Percentiles rank a stretch among this genome's conserved stretches.
phyloP scores from a whole-genome alignment of 345 rosid species.

The Capsella bursapastoris region DNA sequence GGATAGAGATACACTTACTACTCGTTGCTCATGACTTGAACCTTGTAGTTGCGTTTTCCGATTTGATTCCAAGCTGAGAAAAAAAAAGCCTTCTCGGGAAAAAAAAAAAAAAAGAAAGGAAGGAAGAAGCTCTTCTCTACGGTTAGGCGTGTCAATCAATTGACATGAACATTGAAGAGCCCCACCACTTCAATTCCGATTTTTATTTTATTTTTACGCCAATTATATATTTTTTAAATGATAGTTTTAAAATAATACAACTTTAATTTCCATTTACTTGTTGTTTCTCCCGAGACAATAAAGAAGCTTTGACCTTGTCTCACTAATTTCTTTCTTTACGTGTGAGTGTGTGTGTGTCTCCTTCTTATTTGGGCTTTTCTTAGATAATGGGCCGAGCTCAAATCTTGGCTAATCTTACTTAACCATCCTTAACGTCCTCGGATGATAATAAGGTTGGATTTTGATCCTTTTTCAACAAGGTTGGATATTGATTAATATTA shows the following conservation, averaged over 20 bases:
- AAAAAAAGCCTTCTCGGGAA: background rate
- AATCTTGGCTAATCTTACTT: background rate
- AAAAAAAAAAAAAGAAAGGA: background rate
- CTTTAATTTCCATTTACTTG: background rate
- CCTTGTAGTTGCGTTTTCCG: background rate
- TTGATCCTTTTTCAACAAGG: too few relatives aligned
- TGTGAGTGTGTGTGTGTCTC: background rate
- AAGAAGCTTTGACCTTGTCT: constrained; percentile 42
- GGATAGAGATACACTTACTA: constrained; percentile 46
- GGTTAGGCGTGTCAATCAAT: constrained; percentile 35
- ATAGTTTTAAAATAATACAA: background rate
- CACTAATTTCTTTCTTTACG: constrained; percentile 9
- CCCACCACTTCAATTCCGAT: constrained; percentile 36
- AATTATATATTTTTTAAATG: background rate
- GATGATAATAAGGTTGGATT: too few relatives aligned
- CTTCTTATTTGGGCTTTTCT: constrained; percentile 13
- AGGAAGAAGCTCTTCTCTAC: background rate
- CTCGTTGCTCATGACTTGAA: constrained; percentile 58
- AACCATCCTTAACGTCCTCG: too few relatives aligned
- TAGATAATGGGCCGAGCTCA: background rate
- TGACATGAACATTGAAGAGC: constrained; percentile 32
- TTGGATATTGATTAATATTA: too few relatives aligned
- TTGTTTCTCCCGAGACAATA: constrained; percentile 6
- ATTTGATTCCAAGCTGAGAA: constrained; percentile 23
- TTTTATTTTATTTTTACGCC: background rate